Conservation (phyloP, 148 eudicot genomes). For the Hydrangea macrophylla region DNA sequence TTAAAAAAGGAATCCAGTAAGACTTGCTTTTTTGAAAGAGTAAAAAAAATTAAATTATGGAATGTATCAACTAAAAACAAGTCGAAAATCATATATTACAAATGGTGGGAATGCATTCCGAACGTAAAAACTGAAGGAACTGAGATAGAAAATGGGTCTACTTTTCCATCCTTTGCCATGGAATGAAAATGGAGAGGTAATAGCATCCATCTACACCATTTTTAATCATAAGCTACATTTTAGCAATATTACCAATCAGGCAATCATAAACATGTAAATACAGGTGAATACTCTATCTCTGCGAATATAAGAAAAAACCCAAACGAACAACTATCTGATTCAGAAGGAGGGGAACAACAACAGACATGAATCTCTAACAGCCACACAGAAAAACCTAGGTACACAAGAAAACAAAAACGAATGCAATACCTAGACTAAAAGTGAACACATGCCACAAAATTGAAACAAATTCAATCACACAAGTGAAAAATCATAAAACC, state of each 20-base stretch:
- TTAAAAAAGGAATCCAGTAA: too few species aligned
- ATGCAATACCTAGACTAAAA: neutral
- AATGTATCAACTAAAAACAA: too few species aligned
- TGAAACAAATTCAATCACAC: neutral
- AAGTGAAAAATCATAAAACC: neutral
- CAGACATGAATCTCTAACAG: neutral
- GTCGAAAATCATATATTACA: too few species aligned
- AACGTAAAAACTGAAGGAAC: too few species aligned
- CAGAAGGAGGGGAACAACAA: neutral
- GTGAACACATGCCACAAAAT: neutral
- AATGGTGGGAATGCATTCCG: too few species aligned
- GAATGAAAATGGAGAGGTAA: neutral
- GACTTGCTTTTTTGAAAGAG: too few species aligned
- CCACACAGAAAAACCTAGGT: neutral
- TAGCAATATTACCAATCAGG: neutral
- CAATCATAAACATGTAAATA: neutral
- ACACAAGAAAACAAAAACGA: neutral
- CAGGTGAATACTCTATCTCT: neutral
- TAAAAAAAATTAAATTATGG: too few species aligned
- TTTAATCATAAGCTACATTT: neutral
- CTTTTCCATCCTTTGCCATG: neutral
- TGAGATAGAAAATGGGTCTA: too few species aligned
- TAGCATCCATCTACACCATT: neutral
- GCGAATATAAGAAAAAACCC: neutral
- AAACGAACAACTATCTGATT: too few species aligned